Base-by-base conservation (phyloP, 2,329 filamentous ascomycete species). In the Exophiala phaeomuriformis region DNA sequence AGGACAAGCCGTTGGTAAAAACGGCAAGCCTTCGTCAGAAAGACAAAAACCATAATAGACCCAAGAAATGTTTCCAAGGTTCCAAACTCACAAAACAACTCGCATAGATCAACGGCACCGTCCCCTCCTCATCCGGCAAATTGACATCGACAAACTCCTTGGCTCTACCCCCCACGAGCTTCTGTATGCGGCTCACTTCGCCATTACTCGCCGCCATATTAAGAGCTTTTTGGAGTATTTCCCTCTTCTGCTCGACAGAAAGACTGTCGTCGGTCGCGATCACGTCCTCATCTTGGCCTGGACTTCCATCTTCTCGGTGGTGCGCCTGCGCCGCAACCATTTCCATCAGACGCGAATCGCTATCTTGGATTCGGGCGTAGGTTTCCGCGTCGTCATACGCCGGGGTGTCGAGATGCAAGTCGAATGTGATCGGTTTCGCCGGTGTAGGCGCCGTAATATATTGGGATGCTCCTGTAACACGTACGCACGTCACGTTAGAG, bases 201-300 rank as follows among this genome's bases (percentile, higher is more conserved):
- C 93, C 93, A 69, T 98, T 98, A 69, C 91, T 96, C 1, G 93
- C 90, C 8, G 93, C 91, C 83, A 96, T 94, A 65, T 91, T 90
- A 61, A 98, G 76, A 9, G 87, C 84, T 66, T 88, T 91, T 68
- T 98, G 93, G 39, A 98, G 71, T 36, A 86, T 81, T 43, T 86
- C 79, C 62, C 77, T 83, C 76, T 96, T 97, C 68, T 95, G 85
- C 4, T 82, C 80, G 27, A 81, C 78, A 0, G 88, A 80, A 51
- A 95, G 72, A 63, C 84, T 86, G 49, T 86, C 80, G 67, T 93
- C 85, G 3, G 79, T 75, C 10, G 87, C 81, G 50, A 97, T 83
- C 46, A 84, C 82, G 57, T 93, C 85, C 66, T 95, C 90, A 64
- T 93, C 84, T 52, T 86, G 83, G 58, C 86, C 83, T 4, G 81